Evolutionary conservation across 306 rosid genomes (phyloP).

Genomic region (Cucumis cinereus): DNA sequence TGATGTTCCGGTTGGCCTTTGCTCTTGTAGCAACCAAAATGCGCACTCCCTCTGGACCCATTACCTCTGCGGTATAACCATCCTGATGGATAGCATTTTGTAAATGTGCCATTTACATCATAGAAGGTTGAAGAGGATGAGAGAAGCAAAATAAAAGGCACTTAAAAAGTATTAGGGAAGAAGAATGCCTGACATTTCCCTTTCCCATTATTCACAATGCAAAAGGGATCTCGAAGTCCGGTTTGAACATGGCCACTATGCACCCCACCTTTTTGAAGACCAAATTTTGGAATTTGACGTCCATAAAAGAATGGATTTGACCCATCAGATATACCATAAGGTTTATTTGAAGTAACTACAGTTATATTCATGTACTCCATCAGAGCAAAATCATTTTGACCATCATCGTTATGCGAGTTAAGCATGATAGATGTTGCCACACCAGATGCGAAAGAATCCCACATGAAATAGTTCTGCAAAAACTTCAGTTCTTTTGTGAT

Average conservation of each 20-base stretch:
- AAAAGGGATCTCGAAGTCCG: slow-evolving; percentile 74
- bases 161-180: neutral
- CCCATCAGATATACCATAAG: slow-evolving; percentile 68
- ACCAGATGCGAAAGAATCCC: slow-evolving; percentile 83
- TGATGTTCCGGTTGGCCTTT: slow-evolving; percentile 38
- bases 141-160: neutral
- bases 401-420: slow-evolving; percentile 27
- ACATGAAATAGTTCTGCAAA: slow-evolving; percentile 76
- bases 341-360: slow-evolving; percentile 72
- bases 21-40: slow-evolving; percentile 88
- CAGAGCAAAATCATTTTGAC: slow-evolving; percentile 76
- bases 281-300: slow-evolving; percentile 44
- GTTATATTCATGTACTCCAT: slow-evolving; percentile 83
- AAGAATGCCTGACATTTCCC: slow-evolving; percentile 68
- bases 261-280: slow-evolving; percentile 48
- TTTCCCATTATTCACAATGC: slow-evolving; percentile 51
- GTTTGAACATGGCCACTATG: slow-evolving; percentile 83
- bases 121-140: neutral
- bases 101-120: neutral
- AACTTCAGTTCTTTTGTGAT: slow-evolving; percentile 2
- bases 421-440: slow-evolving; percentile 74
- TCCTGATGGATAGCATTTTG: slow-evolving; percentile 36
- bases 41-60: slow-evolving; percentile 46
- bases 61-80: slow-evolving; percentile 61
- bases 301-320: slow-evolving; percentile 74